Evolutionary conservation across 2,329 filamentous ascomycete species (phyloP).

Genomic region (Teratosphaeria destructans): DNA sequence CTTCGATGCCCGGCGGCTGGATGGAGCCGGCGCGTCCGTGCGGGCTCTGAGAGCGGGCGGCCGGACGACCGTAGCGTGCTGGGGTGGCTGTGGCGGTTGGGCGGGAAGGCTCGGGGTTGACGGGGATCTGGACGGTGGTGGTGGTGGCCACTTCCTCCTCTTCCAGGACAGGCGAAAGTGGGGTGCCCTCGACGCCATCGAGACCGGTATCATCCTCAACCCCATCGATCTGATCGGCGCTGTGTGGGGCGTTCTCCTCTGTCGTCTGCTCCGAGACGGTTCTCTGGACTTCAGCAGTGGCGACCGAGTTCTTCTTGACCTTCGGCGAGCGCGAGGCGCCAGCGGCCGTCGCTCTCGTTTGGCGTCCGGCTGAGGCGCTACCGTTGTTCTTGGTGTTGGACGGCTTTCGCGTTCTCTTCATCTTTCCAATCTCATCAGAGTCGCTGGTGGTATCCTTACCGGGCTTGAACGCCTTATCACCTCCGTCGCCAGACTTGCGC

Average conservation of each 20-base stretch:
- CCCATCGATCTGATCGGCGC: constrained; percentile 18
- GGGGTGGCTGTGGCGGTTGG: constrained; percentile 22
- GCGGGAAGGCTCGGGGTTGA: constrained; percentile 17
- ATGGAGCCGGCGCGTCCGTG: constrained; percentile 12
- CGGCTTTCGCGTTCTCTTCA: constrained; percentile 24
- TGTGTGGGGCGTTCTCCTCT: neutral
- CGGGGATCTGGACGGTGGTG: constrained; percentile 8
- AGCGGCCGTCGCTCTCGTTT: neutral
- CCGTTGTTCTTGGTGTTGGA: neutral
- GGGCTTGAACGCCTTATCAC: constrained; percentile 13
- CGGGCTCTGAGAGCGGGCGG: constrained; percentile 15
- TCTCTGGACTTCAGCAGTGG: neutral
- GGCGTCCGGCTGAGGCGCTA: constrained; percentile 6
- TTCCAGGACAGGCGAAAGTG: constrained; percentile 25
- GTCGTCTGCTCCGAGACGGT: neutral
- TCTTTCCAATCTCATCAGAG: constrained; percentile 14
- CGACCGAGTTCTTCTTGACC: constrained; percentile 5
- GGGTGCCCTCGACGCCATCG: constrained; percentile 14
- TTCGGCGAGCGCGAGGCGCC: constrained; percentile 9
- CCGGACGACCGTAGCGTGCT: constrained; percentile 13
- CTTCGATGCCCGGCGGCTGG: constrained; percentile 8
- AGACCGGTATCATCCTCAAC: constrained; percentile 5
- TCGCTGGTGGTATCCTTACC: constrained; percentile 12
- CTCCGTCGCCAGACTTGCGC: constrained; percentile 22
- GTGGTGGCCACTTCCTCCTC: constrained; percentile 20